Evolutionary conservation across 768 basidiomycete genomes (phyloP).

Genomic region (Lentinula sp.): DNA sequence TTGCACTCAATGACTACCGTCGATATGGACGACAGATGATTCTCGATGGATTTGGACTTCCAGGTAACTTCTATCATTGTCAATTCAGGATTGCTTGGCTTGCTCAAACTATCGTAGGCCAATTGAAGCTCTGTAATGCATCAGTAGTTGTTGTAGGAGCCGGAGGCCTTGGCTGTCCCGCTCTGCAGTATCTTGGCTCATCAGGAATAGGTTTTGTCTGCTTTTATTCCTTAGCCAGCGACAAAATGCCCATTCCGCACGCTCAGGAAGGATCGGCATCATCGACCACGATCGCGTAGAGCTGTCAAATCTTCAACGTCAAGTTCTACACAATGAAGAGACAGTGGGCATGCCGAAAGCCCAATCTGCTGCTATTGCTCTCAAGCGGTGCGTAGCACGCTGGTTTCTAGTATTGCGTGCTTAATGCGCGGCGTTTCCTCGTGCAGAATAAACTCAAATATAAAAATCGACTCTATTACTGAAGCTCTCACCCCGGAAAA

Average conservation of each 20-base stretch:
- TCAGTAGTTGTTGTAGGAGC: conserved; percentile 88
- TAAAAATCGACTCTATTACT: conserved; percentile 52
- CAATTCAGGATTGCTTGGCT: background rate
- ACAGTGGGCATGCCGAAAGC: conserved; percentile 78
- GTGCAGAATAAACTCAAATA: conserved; percentile 66
- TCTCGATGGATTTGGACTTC: conserved; percentile 78
- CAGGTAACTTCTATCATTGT: conserved; percentile 42
- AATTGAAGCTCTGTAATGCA: conserved; percentile 71
- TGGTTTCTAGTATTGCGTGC: conserved; percentile 1
- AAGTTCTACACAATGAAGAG: conserved; percentile 80
- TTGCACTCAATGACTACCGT: conserved; percentile 64
- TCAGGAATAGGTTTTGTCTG: conserved; percentile 76
- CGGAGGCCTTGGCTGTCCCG: conserved; percentile 94
- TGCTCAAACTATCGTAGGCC: conserved; percentile 44
- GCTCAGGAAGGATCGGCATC: conserved; percentile 75
- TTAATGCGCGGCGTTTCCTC: background rate
- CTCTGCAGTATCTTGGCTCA: conserved; percentile 88
- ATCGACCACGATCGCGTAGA: conserved; percentile 88
- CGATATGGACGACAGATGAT: conserved; percentile 98
- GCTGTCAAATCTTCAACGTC: conserved; percentile 85
- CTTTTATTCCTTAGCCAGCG: background rate
- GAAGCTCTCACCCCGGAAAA: conserved; percentile 55
- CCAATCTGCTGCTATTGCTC: conserved; percentile 67
- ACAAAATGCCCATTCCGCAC: conserved; percentile 5
- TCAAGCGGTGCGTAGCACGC: conserved; percentile 45